Evolutionary conservation across 306 rosid genomes (phyloP).

Genomic region (Gastrolobium bilobum): DNA sequence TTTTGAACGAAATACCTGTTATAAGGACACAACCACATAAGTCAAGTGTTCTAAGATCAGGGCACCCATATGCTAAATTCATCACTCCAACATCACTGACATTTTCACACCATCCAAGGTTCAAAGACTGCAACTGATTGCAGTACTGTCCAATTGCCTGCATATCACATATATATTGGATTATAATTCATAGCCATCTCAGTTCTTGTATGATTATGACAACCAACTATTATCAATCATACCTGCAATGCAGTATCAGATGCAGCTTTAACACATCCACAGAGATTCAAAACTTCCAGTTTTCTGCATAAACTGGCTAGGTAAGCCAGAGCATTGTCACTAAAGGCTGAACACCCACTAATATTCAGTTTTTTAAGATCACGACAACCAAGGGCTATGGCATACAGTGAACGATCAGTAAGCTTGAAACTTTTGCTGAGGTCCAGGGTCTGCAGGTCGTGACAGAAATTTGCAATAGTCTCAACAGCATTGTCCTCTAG

Average conservation of each 20-base stretch:
- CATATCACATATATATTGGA: constrained; percentile 32
- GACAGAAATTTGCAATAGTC: constrained; percentile 73
- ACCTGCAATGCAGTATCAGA: constrained; percentile 89
- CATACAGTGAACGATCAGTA: constrained; percentile 70
- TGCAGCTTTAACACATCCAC: constrained; percentile 82
- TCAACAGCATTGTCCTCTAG: constrained; percentile 84
- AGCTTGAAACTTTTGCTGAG: constrained; percentile 96
- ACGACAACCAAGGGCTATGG: constrained; percentile 75
- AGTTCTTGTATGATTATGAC: background rate
- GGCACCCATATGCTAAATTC: constrained; percentile 90
- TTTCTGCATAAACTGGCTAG: constrained; percentile 70
- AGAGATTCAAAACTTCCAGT: constrained; percentile 75
- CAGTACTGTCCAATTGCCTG: constrained; percentile 87
- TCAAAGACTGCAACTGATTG: constrained; percentile 73
- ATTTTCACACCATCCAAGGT: constrained; percentile 93
- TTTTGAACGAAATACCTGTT: constrained; percentile 66
- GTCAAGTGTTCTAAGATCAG: constrained; percentile 81
- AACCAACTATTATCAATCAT: background rate
- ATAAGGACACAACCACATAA: constrained; percentile 87
- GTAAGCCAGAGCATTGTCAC: constrained; percentile 76
- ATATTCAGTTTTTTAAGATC: constrained; percentile 73
- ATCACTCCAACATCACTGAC: constrained; percentile 83
- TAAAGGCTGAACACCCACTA: constrained; percentile 85
- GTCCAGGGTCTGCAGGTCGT: constrained; percentile 83
- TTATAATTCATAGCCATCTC: constrained; percentile 25